Percentiles rank a stretch among this genome's conserved stretches.
phyloP scores from a whole-genome alignment of 2,329 filamentous ascomycete genomes.

The Talaromyces pinophilus region DNA sequence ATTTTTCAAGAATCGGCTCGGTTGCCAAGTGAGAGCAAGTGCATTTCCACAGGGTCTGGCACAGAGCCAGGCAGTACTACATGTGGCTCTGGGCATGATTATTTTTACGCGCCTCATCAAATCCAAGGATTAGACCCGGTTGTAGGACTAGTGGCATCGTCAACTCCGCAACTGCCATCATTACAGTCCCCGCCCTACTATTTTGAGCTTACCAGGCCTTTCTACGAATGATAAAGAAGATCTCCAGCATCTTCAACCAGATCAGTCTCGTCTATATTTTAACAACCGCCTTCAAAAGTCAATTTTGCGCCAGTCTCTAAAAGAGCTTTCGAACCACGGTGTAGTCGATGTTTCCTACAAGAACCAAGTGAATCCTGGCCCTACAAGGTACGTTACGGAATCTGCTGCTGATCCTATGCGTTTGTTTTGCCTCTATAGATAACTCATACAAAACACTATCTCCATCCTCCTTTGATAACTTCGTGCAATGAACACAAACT shows the following conservation, averaged over 20 bases:
- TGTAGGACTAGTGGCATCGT: not conserved
- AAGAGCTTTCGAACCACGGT: not conserved
- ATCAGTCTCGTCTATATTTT: not conserved
- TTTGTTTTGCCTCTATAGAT: not conserved
- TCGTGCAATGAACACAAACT: not conserved
- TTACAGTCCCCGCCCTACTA: too few relatives aligned
- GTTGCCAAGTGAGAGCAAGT: slow-evolving; percentile 8
- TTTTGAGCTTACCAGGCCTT: slow-evolving; percentile 1
- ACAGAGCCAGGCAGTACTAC: slow-evolving; percentile 3
- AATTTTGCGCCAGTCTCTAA: not conserved
- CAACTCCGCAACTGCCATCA: not conserved
- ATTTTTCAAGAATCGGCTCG: not conserved
- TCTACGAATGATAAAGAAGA: not conserved
- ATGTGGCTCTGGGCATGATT: not conserved
- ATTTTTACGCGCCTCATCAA: not conserved
- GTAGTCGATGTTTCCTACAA: slow-evolving; percentile 6
- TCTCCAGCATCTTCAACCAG: not conserved
- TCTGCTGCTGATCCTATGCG: not conserved
- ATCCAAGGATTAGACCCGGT: not conserved
- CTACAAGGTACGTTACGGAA: slow-evolving; percentile 15
- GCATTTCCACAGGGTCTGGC: slow-evolving; percentile 4
- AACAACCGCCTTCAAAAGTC: not conserved
- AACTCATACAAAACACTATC: not conserved
- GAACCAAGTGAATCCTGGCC: not conserved
- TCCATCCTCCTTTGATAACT: not conserved